Evolutionary conservation across 164 flowering plant genomes (phyloP).

Genomic region (Litsea cubeba): DNA sequence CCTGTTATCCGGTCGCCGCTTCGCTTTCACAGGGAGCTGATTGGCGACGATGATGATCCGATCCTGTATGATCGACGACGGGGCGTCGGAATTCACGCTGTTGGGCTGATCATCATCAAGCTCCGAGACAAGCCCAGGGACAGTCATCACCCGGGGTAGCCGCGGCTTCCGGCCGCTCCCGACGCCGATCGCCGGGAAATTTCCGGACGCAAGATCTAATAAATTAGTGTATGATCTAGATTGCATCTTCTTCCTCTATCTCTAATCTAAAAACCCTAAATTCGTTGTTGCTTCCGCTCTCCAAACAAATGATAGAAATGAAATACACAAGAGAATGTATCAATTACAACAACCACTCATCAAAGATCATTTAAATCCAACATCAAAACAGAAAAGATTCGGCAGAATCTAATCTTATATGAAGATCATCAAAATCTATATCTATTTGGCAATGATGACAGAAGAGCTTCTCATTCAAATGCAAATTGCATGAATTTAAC

Average conservation of each 20-base stretch:
- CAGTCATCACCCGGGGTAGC: conserved; percentile 62
- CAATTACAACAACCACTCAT: neutral
- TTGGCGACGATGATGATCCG: conserved; percentile 68
- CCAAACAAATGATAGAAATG: neutral
- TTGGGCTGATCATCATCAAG: conserved; percentile 65
- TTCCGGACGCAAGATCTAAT: conserved; percentile 69
- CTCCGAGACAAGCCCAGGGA: conserved; percentile 56
- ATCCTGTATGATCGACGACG: conserved; percentile 50
- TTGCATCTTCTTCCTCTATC: conserved; percentile 29
- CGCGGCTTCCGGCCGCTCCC: conserved; percentile 35
- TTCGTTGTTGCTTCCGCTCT: neutral
- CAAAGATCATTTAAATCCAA: no score
- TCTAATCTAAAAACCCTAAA: neutral
- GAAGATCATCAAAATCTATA: no score
- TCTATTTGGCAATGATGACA: no score
- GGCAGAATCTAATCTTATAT: no score
- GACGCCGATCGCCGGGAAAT: conserved; percentile 37
- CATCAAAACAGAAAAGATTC: no score
- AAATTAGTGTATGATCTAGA: conserved; percentile 76
- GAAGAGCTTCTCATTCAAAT: no score
- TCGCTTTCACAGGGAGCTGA: conserved; percentile 63
- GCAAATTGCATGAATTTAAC: no score
- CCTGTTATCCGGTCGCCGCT: conserved; percentile 48
- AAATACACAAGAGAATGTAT: no score
- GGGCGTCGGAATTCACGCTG: conserved; percentile 59